phyloP scores from a whole-genome alignment of 1,284 basidiomycete genomes.

The Spongiforma sp. region DNA sequence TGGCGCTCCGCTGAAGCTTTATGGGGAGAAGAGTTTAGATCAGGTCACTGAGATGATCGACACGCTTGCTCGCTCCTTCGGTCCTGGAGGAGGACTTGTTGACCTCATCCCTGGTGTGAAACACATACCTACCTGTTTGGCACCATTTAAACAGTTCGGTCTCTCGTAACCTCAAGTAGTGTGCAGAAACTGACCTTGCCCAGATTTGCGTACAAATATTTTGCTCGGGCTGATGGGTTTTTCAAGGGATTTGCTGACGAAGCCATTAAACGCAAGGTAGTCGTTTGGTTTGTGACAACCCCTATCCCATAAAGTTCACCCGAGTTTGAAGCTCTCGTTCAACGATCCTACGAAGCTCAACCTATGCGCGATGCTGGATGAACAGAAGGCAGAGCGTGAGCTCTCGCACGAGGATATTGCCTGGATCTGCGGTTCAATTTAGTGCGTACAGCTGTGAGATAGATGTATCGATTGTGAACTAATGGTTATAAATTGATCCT shows the following conservation, averaged over 20 bases:
- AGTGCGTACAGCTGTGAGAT: conserved; percentile 4
- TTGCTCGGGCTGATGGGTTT: not conserved
- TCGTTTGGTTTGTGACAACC: too few species aligned
- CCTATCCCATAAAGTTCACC: not conserved
- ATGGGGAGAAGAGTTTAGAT: conserved; percentile 7
- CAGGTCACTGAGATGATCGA: too few species aligned
- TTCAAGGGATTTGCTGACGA: too few species aligned
- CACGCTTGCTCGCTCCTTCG: conserved; percentile 6
- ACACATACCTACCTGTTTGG: too few species aligned
- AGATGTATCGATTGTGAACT: too few species aligned
- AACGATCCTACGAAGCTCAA: conserved; percentile 11
- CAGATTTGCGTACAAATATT: conserved; percentile 14
- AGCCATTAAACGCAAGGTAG: conserved; percentile 5
- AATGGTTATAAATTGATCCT: too few species aligned
- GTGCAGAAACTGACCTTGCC: not conserved
- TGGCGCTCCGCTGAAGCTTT: conserved; percentile 11
- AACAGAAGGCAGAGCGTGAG: conserved; percentile 2
- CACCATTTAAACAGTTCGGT: conserved; percentile 17
- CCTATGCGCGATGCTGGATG: too few species aligned
- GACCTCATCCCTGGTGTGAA: conserved; percentile 7
- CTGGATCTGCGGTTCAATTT: not conserved
- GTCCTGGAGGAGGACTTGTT: conserved; percentile 11
- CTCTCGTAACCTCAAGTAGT: not conserved
- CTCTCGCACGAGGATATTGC: conserved; percentile 17
- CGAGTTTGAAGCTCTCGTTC: not conserved